Percentiles rank a stretch among this genome's conserved stretches.
phyloP scores from a whole-genome alignment of 2,329 filamentous ascomycete species.

The Escovopsis weberi region DNA sequence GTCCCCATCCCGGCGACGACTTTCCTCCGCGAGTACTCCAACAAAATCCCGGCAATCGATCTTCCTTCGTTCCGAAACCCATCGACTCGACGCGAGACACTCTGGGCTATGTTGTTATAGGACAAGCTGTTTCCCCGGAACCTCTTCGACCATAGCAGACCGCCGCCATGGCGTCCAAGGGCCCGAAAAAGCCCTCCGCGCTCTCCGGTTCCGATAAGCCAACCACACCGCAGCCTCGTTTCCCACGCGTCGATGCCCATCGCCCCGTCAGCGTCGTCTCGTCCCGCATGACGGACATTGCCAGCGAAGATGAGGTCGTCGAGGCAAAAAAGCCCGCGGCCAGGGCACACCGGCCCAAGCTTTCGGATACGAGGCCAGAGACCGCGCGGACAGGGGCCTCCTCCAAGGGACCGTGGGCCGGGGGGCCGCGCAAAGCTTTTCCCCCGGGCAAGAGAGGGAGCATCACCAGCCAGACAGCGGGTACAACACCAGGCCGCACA shows the following conservation, averaged over 20 bases:
- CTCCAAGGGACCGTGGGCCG: conserved; percentile 32
- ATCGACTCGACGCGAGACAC: neutral
- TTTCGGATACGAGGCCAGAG: conserved; percentile 38
- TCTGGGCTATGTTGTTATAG: conserved; percentile 10
- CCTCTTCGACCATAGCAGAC: neutral
- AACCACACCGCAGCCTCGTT: conserved; percentile 24
- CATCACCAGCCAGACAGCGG: conserved; percentile 29
- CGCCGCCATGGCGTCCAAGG: conserved; percentile 22
- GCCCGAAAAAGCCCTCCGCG: conserved; percentile 16
- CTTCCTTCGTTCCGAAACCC: neutral
- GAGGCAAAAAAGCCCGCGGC: conserved; percentile 17
- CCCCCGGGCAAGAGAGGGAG: conserved; percentile 30
- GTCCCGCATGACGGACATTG: conserved; percentile 55
- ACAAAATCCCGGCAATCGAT: too few relatives aligned
- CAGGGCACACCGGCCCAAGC: conserved; percentile 9
- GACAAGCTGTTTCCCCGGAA: conserved; percentile 2
- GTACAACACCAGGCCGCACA: conserved; percentile 31
- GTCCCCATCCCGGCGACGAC: neutral
- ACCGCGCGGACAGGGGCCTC: conserved; percentile 37
- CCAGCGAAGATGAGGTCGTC: conserved; percentile 39
- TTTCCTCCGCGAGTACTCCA: neutral
- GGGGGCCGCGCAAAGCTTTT: conserved; percentile 39
- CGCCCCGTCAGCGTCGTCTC: conserved; percentile 53
- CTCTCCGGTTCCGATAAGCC: conserved; percentile 23
- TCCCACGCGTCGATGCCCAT: conserved; percentile 25